phyloP scores from a whole-genome alignment of 2,329 filamentous ascomycete genomes.

The Bipolaris cookei region DNA sequence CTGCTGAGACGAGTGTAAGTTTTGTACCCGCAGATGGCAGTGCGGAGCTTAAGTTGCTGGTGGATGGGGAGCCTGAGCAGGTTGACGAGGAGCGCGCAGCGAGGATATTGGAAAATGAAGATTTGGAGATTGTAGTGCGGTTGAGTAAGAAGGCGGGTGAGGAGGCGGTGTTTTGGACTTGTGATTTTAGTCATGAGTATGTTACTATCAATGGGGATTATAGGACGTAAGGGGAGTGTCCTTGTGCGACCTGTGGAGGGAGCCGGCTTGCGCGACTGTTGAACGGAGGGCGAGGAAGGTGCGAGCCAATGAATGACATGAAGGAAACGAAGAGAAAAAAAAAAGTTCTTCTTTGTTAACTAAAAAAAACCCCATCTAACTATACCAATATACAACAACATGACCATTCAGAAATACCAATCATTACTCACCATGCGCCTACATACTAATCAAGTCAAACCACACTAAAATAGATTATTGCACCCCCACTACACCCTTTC shows the following conservation, averaged over 20 bases:
- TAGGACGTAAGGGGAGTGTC: too few relatives aligned
- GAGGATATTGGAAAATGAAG: constrained; percentile 76
- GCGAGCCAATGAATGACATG: too few relatives aligned
- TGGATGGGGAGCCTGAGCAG: constrained; percentile 78
- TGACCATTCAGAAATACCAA: too few relatives aligned
- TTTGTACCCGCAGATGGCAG: constrained; percentile 81
- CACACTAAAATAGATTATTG: neutral
- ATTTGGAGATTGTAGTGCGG: constrained; percentile 78
- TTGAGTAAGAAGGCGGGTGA: constrained; percentile 65
- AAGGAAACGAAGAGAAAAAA: too few relatives aligned
- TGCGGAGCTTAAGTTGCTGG: constrained; percentile 74
- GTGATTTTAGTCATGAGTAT: constrained; percentile 86
- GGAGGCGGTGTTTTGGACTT: constrained; percentile 80
- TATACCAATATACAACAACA: too few relatives aligned
- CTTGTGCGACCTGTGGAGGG: too few relatives aligned
- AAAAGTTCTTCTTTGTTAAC: too few relatives aligned
- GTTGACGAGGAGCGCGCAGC: constrained; percentile 79
- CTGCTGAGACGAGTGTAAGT: constrained; percentile 75
- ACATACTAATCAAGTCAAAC: too few relatives aligned
- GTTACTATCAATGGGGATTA: constrained; percentile 74
- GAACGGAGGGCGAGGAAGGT: too few relatives aligned
- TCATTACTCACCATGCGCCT: too few relatives aligned
- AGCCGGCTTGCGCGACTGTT: too few relatives aligned
- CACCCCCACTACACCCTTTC: neutral
- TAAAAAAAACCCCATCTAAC: too few relatives aligned